Evolutionary conservation across 495 filamentous ascomycete species (phyloP).

Genomic region (Aspergillus ellipticus): DNA sequence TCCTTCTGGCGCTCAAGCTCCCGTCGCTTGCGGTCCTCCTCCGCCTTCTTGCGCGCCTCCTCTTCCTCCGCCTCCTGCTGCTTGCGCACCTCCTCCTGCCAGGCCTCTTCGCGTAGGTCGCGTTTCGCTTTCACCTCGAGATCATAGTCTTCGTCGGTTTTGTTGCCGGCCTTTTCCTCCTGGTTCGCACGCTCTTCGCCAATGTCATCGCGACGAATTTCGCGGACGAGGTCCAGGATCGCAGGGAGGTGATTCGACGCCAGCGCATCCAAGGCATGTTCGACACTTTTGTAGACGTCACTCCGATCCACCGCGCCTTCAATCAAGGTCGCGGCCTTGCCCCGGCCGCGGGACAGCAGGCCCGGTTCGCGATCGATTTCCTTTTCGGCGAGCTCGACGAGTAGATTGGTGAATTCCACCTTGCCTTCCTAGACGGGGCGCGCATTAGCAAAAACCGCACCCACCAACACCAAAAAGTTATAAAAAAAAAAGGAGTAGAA

Average conservation of each 20-base stretch:
- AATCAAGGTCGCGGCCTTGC: constrained; percentile 77
- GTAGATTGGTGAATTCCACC: constrained; percentile 56
- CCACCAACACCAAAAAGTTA: constrained; percentile 6
- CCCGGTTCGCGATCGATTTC: constrained; percentile 79
- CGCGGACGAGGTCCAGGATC: constrained; percentile 64
- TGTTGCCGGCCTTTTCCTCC: constrained; percentile 67
- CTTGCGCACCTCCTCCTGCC: constrained; percentile 60
- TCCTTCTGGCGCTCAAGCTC: constrained; percentile 59
- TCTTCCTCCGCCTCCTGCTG: constrained; percentile 63
- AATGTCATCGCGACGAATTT: constrained; percentile 67
- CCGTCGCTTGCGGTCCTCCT: constrained; percentile 62
- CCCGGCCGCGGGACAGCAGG: constrained; percentile 71
- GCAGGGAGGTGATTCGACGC: constrained; percentile 60
- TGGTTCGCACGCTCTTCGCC: constrained; percentile 66
- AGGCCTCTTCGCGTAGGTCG: constrained; percentile 59
- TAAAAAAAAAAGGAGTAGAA: not conserved
- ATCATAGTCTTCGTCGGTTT: constrained; percentile 80
- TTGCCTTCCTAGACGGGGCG: constrained; percentile 57
- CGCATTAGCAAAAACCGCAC: constrained; percentile 16
- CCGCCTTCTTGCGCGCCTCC: constrained; percentile 57
- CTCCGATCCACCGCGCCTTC: constrained; percentile 82
- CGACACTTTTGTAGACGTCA: constrained; percentile 72
- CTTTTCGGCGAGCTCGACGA: constrained; percentile 69
- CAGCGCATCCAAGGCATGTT: constrained; percentile 61
- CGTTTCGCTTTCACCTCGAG: constrained; percentile 63